Percentiles rank a stretch among this genome's conserved stretches.
Conservation (phyloP, 371 early-diverging fungal genomes). For the Thermomucor indicae-seudaticae region DNA sequence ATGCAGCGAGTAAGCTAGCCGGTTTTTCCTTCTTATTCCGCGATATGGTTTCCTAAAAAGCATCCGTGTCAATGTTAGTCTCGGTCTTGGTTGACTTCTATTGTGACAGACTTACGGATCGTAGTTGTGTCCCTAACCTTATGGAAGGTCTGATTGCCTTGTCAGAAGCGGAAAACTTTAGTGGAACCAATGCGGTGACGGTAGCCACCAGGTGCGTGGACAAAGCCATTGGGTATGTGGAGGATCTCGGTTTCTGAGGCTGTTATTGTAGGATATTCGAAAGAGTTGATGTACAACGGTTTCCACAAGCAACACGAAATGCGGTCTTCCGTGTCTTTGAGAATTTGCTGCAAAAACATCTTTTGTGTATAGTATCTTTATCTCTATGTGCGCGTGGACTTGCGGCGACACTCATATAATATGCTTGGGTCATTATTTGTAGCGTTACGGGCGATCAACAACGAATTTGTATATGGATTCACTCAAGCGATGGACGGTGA, state of each 20-base stretch:
- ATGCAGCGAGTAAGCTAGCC: constrained; percentile 33
- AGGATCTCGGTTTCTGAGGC: not conserved
- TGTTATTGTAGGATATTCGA: constrained; percentile 37
- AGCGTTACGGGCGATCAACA: constrained; percentile 41
- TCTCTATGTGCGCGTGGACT: not conserved
- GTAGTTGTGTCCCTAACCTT: constrained; percentile 66
- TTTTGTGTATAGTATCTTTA: constrained; percentile 1
- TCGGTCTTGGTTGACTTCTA: constrained; percentile 74
- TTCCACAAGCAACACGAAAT: constrained; percentile 53
- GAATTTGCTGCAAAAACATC: constrained; percentile 32
- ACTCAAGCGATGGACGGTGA: constrained; percentile 93
- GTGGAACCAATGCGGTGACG: constrained; percentile 50
- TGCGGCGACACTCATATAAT: too few relatives aligned
- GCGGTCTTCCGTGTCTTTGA: constrained; percentile 41
- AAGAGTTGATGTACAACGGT: constrained; percentile 58
- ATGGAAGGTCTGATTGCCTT: constrained; percentile 66
- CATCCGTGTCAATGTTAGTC: constrained; percentile 22
- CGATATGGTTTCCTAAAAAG: not conserved
- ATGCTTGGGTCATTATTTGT: not conserved
- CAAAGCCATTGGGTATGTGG: not conserved
- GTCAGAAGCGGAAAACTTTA: constrained; percentile 54
- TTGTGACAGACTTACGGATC: constrained; percentile 70
- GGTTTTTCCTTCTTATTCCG: not conserved
- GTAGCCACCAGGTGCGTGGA: constrained; percentile 46
- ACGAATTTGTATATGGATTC: constrained; percentile 81